Evolutionary conservation across 129 eudicot genomes (phyloP).

Genomic region (Artemisia annua): DNA sequence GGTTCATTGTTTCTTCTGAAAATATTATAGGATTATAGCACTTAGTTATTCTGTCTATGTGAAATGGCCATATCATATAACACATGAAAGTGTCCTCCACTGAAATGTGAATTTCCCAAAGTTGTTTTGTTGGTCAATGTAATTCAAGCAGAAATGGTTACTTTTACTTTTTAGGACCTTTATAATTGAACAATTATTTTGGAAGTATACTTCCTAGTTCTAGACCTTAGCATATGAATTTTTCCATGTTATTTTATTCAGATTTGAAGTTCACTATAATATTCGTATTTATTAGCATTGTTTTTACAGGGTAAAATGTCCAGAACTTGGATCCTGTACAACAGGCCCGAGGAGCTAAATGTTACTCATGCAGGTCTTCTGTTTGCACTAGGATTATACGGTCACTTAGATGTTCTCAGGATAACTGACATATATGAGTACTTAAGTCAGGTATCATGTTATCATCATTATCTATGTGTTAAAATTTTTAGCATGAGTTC

Average conservation of each 20-base stretch:
- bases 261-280: not conserved
- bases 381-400: constrained; percentile 90
- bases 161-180: not conserved
- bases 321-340: constrained; percentile 92
- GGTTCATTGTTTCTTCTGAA: constrained; percentile 42
- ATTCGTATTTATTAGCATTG: constrained; percentile 12
- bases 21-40: not conserved
- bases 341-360: constrained; percentile 89
- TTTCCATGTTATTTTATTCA: constrained; percentile 7
- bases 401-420: constrained; percentile 73
- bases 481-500: not conserved
- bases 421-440: constrained; percentile 86
- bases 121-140: constrained; percentile 12
- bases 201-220: constrained; percentile 3
- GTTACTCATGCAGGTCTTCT: constrained; percentile 92
- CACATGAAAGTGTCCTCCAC: not conserved
- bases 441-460: constrained; percentile 60
- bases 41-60: not conserved
- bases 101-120: not conserved
- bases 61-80: constrained; percentile 8
- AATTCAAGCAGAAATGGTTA: not conserved
- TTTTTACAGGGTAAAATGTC: constrained; percentile 84
- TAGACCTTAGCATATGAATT: not conserved
- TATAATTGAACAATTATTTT: constrained; percentile 7
- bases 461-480: constrained; percentile 13